A percentile compares a stretch with the other conserved stretches of the same genome.
Evolutionary conservation across 495 filamentous ascomycete genomes (phyloP).

Genomic region (Aspergillus incahuasiensis): DNA sequence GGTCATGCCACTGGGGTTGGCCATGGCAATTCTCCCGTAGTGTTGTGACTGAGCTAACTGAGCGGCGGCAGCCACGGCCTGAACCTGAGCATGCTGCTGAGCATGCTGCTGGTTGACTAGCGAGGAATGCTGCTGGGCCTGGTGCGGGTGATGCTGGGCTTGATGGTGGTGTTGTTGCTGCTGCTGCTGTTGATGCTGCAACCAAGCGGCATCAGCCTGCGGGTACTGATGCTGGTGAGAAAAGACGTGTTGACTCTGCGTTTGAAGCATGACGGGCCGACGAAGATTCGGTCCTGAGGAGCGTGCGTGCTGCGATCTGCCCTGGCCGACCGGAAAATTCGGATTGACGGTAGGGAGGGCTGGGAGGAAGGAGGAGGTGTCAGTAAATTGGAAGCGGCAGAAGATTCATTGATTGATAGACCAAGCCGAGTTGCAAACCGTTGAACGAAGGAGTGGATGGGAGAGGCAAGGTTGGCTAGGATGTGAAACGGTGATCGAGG

Average conservation of each 20-base stretch:
- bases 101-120: conserved; percentile 52
- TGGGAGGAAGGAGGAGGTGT: conserved; percentile 15
- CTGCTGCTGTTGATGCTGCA: conserved; percentile 62
- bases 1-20: conserved; percentile 48
- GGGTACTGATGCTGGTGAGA: conserved; percentile 79
- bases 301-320: conserved; percentile 22
- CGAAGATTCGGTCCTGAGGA: conserved; percentile 31
- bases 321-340: conserved; percentile 19
- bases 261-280: conserved; percentile 46
- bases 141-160: conserved; percentile 55
- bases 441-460: conserved; percentile 3
- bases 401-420: conserved; percentile 18
- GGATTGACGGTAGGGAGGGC: conserved; percentile 10
- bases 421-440: neutral
- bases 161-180: conserved; percentile 65
- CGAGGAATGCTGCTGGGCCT: conserved; percentile 44
- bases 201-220: conserved; percentile 71
- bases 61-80: conserved; percentile 60
- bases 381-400: conserved; percentile 22
- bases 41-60: conserved; percentile 71
- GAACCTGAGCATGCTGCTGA: conserved; percentile 55
- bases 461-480: conserved; percentile 4
- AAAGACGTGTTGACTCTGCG: conserved; percentile 58
- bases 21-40: conserved; percentile 69
- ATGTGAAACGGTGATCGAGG: conserved; percentile 14